Evolutionary conservation across 106 monocot species (phyloP).

Genomic region (Allium sativum): DNA sequence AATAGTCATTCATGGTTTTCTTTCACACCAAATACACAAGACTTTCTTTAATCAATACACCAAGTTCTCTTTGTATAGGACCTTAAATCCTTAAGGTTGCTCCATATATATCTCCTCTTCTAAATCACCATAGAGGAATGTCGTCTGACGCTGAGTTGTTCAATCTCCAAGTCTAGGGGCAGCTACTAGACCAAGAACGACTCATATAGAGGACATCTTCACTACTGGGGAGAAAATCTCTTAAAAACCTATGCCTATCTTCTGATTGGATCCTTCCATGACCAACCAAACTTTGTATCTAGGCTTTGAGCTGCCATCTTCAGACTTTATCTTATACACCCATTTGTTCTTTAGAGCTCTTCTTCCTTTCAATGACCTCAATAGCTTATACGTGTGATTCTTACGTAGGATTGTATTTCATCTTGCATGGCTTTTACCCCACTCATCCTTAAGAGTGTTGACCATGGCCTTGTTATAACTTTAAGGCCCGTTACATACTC

Average conservation of each 20-base stretch:
- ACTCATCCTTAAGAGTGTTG: neutral
- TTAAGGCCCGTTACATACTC: neutral
- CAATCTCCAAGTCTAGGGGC: constrained; percentile 8
- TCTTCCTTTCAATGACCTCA: neutral
- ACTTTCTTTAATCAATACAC: neutral
- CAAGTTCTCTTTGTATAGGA: neutral
- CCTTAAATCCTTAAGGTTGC: neutral
- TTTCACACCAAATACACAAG: neutral
- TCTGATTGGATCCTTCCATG: constrained; percentile 8
- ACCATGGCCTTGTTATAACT: neutral
- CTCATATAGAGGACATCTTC: constrained; percentile 7
- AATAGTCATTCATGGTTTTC: too few species aligned
- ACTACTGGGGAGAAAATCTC: constrained; percentile 12
- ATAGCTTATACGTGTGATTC: constrained; percentile 8
- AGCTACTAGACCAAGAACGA: neutral
- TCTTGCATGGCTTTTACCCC: constrained; percentile 7
- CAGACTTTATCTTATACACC: constrained; percentile 1
- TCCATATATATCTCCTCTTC: neutral
- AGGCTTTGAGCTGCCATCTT: neutral
- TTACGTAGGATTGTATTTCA: neutral
- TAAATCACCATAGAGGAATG: neutral
- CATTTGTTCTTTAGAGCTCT: constrained; percentile 6
- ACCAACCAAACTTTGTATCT: constrained; percentile 4
- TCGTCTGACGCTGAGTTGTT: neutral
- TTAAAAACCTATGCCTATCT: constrained; percentile 7